phyloP scores from a whole-genome alignment of 2,329 filamentous ascomycete genomes.

The Harringtonia lauricola region DNA sequence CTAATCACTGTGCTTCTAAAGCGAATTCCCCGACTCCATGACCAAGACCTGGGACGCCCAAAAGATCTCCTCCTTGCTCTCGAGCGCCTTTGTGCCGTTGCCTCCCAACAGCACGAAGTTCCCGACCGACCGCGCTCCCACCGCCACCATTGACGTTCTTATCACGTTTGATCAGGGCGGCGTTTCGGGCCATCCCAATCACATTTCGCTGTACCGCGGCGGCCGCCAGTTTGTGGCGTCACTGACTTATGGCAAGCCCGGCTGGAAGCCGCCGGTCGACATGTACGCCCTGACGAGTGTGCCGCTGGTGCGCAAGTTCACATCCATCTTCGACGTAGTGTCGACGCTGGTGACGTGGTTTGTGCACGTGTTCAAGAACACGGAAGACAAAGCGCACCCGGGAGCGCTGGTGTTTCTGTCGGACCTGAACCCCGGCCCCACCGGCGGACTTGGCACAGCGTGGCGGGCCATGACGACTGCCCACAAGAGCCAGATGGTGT shows the following conservation, averaged over 20 bases:
- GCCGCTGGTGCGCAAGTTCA: conserved; percentile 68
- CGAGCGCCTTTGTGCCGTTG: conserved; percentile 62
- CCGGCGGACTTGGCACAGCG: conserved; percentile 41
- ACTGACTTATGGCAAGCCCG: conserved; percentile 52
- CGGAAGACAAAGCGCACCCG: conserved; percentile 35
- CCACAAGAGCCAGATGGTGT: conserved; percentile 94
- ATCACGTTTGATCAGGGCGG: conserved; percentile 82
- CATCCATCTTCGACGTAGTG: conserved; percentile 64
- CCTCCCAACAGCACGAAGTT: conserved; percentile 21
- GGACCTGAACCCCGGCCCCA: conserved; percentile 41
- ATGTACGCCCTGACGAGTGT: conserved; percentile 77
- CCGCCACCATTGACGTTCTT: conserved; percentile 61
- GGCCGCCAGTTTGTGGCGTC: conserved; percentile 59
- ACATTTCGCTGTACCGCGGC: conserved; percentile 79
- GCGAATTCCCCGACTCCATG: conserved; percentile 84
- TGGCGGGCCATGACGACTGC: conserved; percentile 81
- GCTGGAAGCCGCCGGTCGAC: conserved; percentile 62
- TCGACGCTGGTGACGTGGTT: conserved; percentile 51
- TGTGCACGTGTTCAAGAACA: conserved; percentile 2
- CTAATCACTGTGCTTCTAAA: conserved; percentile 10
- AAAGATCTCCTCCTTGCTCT: conserved; percentile 60
- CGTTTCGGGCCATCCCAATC: conserved; percentile 84
- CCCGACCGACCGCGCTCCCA: conserved; percentile 23
- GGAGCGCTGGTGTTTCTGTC: conserved; percentile 55
- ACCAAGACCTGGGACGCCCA: conserved; percentile 61